These are phyloP conservation scores for Cyphellophora attinorum DNA, from an alignment of 2,329 filamentous ascomycete genomes.

Conservation along the genomic window DNA sequence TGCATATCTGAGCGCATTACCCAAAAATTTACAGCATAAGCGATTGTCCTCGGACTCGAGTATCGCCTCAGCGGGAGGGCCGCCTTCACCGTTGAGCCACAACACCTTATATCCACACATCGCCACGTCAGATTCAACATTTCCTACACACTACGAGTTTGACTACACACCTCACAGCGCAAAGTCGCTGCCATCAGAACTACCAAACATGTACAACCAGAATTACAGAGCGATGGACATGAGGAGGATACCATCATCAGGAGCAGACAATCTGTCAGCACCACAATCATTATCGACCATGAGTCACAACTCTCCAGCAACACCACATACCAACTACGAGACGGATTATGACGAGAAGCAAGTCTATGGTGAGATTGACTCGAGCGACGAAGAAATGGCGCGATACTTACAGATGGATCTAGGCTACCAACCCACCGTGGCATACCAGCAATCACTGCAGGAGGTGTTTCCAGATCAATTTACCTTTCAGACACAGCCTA, in stretches of 20 bases:
- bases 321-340: slow-evolving; percentile 45
- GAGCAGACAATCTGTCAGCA: slow-evolving; percentile 42
- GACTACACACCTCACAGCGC: slow-evolving; percentile 25
- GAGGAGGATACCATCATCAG: slow-evolving; percentile 48
- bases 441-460: slow-evolving; percentile 22
- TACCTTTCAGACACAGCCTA: slow-evolving; percentile 15
- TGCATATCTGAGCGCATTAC: slow-evolving; percentile 16
- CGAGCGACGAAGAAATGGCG: slow-evolving; percentile 42
- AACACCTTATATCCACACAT: slow-evolving; percentile 27
- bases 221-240: slow-evolving; percentile 44
- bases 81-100: slow-evolving; percentile 30
- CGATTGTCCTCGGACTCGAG: slow-evolving; percentile 33
- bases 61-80: slow-evolving; percentile 30
- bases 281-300: slow-evolving; percentile 51
- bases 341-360: slow-evolving; percentile 42
- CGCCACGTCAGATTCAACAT: slow-evolving; percentile 33
- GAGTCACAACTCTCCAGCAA: slow-evolving; percentile 52
- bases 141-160: slow-evolving; percentile 29
- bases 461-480: slow-evolving; percentile 59
- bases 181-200: slow-evolving; percentile 38
- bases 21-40: slow-evolving; percentile 25
- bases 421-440: slow-evolving; percentile 46
- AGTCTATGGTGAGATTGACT: slow-evolving; percentile 44
- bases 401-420: slow-evolving; percentile 58
- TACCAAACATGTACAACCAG: slow-evolving; percentile 43